Evolutionary conservation across 192 early-diverging fungal species (phyloP).

Genomic region (Coemansia sp.): DNA sequence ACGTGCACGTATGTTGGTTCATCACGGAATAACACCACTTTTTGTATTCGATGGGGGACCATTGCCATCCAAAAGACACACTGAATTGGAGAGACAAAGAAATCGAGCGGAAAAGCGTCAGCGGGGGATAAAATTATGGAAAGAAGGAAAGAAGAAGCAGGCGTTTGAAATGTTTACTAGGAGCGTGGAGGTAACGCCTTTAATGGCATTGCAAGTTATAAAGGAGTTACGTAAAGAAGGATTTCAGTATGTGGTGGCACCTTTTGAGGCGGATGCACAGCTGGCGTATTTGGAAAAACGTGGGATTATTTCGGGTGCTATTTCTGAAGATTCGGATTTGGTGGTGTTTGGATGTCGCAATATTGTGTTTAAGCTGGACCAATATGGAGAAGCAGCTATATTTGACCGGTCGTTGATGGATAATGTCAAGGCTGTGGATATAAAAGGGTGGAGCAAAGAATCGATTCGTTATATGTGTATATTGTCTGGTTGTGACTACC

Average conservation of each 20-base stretch:
- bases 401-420: slow-evolving; percentile 58
- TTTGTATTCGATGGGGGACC: slow-evolving; percentile 95
- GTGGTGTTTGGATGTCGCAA: slow-evolving; percentile 86
- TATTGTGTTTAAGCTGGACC: slow-evolving; percentile 81
- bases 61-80: slow-evolving; percentile 78
- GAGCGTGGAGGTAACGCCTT: slow-evolving; percentile 77
- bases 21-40: slow-evolving; percentile 68
- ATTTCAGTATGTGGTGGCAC: slow-evolving; percentile 82
- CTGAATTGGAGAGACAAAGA: slow-evolving; percentile 60
- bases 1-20: slow-evolving; percentile 67
- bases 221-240: slow-evolving; percentile 56
- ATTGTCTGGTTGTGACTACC: slow-evolving; percentile 96
- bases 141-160: slow-evolving; percentile 53
- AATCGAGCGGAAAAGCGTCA: slow-evolving; percentile 55
- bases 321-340: slow-evolving; percentile 96
- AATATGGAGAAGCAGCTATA: slow-evolving; percentile 62
- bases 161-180: slow-evolving; percentile 73
- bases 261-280: slow-evolving; percentile 98
- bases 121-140: slow-evolving; percentile 56
- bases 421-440: slow-evolving; percentile 44
- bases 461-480: slow-evolving; percentile 90
- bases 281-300: slow-evolving; percentile 73
- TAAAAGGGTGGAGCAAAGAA: slow-evolving; percentile 56
- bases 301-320: slow-evolving; percentile 68
- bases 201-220: slow-evolving; percentile 78